Base-by-base conservation (phyloP, 129 eudicot genomes). In the Lactuca saligna region DNA sequence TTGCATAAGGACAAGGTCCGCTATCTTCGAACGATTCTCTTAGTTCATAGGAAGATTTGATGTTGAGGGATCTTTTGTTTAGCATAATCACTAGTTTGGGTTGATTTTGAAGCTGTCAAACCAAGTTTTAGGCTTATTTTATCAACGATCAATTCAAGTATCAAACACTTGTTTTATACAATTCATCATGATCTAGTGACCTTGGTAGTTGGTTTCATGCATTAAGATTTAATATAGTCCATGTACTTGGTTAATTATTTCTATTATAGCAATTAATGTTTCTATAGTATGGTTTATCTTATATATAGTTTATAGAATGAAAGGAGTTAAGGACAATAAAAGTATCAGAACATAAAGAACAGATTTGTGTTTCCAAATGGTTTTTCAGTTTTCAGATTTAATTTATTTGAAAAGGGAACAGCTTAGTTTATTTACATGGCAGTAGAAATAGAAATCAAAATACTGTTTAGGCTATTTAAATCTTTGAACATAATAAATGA, bases 31-130 rank as follows among this genome's bases (percentile, higher is more conserved):
- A 32, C 14, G 48, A 51, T 34, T 34, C 38, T 34, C 38, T 34
- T 31, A 50, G 59, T 66, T 66, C 49, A 7, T 51, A 65, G 16
- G 58, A 65, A 37, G 15, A 37, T 61, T 33, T 39, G 59, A 50
- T 51, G 11, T 67, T 12, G 6, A 44, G 15, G 10, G 69, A 11
- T 15, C 1, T n/a, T 65, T 65, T 48, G 2, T 38, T 65, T 17
- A 65, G 58, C 44, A 65, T 49, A 66, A 53, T 66, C 72, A 53
- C 50, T 15, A 17, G 35, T 33, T 66, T 34, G 35, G 32, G 34
- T 34, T 49, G 54, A 6, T 48, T 48, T 6, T 38, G 6, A 38
- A 38, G 44, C 44, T 38, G 44, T 38, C 8, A 6, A 38, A 38
- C 25, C 25, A 5, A 38, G 44, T 6, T 39, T 39, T 4, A 7